A percentile compares a stretch with the other conserved stretches of the same genome.
These are phyloP conservation scores for Fistulina hepatica DNA, from an alignment of 1,284 basidiomycete genomes.

Conservation along the genomic window DNA sequence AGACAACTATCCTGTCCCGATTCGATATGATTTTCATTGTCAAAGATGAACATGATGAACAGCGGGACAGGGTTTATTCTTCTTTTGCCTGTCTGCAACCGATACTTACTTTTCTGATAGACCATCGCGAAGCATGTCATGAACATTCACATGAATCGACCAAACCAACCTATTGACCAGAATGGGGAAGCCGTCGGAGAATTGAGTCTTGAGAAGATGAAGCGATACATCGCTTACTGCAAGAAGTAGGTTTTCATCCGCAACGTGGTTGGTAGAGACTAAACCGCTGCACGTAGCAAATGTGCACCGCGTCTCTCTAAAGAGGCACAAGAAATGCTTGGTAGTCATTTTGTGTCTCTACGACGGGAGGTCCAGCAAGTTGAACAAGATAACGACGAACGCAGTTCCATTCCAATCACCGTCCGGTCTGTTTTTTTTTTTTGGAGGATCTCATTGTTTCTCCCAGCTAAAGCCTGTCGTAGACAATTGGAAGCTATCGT, in stretches of 20 bases:
- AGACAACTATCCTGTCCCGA: conserved; percentile 95
- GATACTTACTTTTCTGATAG: conserved; percentile 27
- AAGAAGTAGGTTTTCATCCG: conserved; percentile 54
- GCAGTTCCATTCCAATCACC: conserved; percentile 97
- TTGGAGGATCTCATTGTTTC: background rate
- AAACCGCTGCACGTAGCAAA: conserved; percentile 44
- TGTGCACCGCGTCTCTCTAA: conserved; percentile 90
- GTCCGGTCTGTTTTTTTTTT: conserved; percentile 55
- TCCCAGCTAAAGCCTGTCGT: conserved; percentile 7
- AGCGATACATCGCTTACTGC: conserved; percentile 92
- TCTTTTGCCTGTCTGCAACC: conserved; percentile 1
- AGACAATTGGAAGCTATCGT: conserved; percentile 99
- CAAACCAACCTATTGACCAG: conserved; percentile 50
- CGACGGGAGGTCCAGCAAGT: conserved; percentile 95
- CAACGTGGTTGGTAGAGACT: background rate
- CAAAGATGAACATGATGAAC: conserved; percentile 96
- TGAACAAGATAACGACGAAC: conserved; percentile 93
- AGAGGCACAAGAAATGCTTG: conserved; percentile 94
- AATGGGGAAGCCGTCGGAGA: conserved; percentile 73
- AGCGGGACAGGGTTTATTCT: conserved; percentile 66
- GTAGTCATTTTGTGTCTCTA: conserved; percentile 92
- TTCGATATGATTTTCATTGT: conserved; percentile 99
- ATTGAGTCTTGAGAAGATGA: conserved; percentile 97
- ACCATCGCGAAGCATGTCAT: conserved; percentile 97
- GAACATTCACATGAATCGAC: conserved; percentile 96